Evolutionary conservation across 2,329 filamentous ascomycete species (phyloP).

Genomic region (Fonsecaea multimorphosa): DNA sequence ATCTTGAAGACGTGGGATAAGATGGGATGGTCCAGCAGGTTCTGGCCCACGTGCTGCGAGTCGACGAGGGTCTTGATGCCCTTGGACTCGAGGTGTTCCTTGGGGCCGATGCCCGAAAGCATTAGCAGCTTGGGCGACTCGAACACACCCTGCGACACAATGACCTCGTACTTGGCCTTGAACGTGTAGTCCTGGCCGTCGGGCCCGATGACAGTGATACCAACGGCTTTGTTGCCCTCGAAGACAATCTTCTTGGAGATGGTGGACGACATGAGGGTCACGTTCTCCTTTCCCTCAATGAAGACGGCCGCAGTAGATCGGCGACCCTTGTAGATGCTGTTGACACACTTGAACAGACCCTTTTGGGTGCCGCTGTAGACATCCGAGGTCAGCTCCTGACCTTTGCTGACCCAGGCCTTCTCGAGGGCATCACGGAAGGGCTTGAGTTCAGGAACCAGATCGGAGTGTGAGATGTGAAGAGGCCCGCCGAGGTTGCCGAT

Average conservation of each 20-base stretch:
- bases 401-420: conserved; percentile 61
- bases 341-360: conserved; percentile 60
- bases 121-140: conserved; percentile 70
- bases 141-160: conserved; percentile 61
- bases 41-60: conserved; percentile 67
- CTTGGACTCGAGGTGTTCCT: conserved; percentile 58
- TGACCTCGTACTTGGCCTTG: conserved; percentile 57
- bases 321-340: conserved; percentile 64
- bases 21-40: conserved; percentile 63
- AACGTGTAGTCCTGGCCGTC: conserved; percentile 54
- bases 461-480: conserved; percentile 61
- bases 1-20: conserved; percentile 50
- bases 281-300: conserved; percentile 61
- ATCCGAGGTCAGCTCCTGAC: conserved; percentile 59
- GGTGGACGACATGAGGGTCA: conserved; percentile 57
- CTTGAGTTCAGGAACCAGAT: conserved; percentile 59
- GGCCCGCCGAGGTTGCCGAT: conserved; percentile 59
- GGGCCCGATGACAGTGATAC: conserved; percentile 56
- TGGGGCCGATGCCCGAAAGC: conserved; percentile 66
- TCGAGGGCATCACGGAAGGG: conserved; percentile 53
- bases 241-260: conserved; percentile 63
- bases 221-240: conserved; percentile 53
- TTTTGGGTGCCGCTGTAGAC: conserved; percentile 63
- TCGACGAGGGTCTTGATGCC: conserved; percentile 61
- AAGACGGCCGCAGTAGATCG: conserved; percentile 61